Evolutionary conservation across 2,329 filamentous ascomycete genomes (phyloP), one percentile per base, ranked within the genome.

Genomic region (Paecilomyces variotii): DNA sequence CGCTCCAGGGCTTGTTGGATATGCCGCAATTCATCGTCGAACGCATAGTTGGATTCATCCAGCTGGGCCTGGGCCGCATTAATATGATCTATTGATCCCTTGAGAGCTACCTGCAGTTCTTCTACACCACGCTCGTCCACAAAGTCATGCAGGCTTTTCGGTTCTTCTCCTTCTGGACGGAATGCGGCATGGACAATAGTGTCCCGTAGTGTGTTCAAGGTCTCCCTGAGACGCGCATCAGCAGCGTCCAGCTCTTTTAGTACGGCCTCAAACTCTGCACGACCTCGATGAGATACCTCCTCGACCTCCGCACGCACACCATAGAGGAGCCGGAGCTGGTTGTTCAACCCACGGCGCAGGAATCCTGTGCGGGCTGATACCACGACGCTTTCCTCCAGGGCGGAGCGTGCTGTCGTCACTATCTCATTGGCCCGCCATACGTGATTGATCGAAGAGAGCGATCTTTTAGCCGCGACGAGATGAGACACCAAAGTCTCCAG

Each of bases 401-500:
- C 84, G 32, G 82, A 78, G 34, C 91, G 87, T 3, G 91, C 90
- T 12, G 84, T 80, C 24, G 85, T 90, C 52, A 94, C 88, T 58
- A 97, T 86, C 68, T 95, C 89, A 70, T 94, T 92, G 63, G 91
- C 92, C 60, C 90, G 89, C 70, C 90, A 87, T 56, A 97, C 90
- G 60, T 89, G 86, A 50, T 82, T 85, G 72, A 95, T 91, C 10
- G 91, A 91, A 14, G 89, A 89, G 3, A 97, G 82, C 0, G 92
- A 92, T 52, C 90, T 86, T 72, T 97, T 97, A 7, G 93, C 89
- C 30, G 88, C 87, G 49, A 97, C 85, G 35, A 97, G 87, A 75
- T 96, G 87, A 56, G 86, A 84, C 58, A 97, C 89, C 51, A 97
- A 85, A 26, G 85, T 86, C 66, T 96, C 90, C 68, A 96, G 83